Evolutionary conservation across 2,329 filamentous ascomycete genomes (phyloP).

Genomic region (Trichoderma polysporum): DNA sequence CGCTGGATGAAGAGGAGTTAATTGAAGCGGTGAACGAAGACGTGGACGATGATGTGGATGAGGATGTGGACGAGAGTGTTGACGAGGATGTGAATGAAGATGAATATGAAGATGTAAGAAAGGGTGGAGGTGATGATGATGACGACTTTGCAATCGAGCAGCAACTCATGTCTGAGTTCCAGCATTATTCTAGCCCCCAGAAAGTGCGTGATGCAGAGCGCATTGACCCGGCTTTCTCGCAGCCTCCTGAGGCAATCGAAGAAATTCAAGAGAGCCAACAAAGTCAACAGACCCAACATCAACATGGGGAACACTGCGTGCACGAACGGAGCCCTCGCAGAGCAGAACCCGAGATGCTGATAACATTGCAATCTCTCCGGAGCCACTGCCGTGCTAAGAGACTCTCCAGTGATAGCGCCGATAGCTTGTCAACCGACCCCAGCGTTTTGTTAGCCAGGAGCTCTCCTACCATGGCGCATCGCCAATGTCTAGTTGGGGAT

Average conservation of each 20-base stretch:
- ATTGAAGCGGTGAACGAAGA: neutral
- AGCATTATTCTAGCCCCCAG: slow-evolving; percentile 13
- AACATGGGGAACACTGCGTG: neutral
- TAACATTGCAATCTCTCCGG: slow-evolving; percentile 33
- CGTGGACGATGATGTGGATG: neutral
- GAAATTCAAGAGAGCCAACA: slow-evolving; percentile 1
- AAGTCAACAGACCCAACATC: slow-evolving; percentile 16
- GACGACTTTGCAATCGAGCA: slow-evolving; percentile 26
- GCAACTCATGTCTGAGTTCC: slow-evolving; percentile 27
- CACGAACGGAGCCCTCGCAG: slow-evolving; percentile 12
- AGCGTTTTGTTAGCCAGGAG: slow-evolving; percentile 32
- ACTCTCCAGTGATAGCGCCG: slow-evolving; percentile 27
- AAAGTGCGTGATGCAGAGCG: neutral
- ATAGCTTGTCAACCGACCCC: slow-evolving; percentile 30
- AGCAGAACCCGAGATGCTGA: slow-evolving; percentile 27
- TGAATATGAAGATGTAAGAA: neutral
- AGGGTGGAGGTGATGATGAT: slow-evolving; percentile 19
- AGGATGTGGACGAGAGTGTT: slow-evolving; percentile 5
- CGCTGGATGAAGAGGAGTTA: neutral
- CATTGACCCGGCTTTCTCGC: neutral
- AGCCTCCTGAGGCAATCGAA: neutral
- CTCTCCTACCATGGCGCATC: slow-evolving; percentile 19
- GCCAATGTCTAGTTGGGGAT: slow-evolving; percentile 19
- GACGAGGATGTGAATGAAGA: neutral
- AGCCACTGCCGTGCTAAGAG: slow-evolving; percentile 30